Evolutionary conservation across 2,329 filamentous ascomycete genomes (phyloP).

Genomic region (Aspergillus aculeatinus): DNA sequence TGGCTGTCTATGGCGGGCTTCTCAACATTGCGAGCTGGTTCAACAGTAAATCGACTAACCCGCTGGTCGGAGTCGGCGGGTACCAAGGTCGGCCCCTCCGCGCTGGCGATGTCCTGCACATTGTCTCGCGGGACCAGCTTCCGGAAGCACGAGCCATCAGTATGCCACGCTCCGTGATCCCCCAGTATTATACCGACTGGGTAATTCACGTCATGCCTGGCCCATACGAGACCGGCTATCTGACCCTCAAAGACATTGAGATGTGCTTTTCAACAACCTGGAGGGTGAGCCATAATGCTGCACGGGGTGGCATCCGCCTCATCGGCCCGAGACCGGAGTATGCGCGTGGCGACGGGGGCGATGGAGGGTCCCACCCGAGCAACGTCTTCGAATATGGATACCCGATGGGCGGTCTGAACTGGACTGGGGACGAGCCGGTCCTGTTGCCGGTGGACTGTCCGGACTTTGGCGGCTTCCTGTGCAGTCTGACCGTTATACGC

Average conservation of each 20-base stretch:
- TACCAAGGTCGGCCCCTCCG: too few species aligned
- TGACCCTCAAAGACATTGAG: too few species aligned
- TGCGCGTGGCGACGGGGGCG: slow-evolving; percentile 60
- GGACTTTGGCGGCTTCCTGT: slow-evolving; percentile 62
- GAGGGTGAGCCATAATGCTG: slow-evolving; percentile 62
- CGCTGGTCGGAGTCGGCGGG: too few species aligned
- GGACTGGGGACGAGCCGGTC: slow-evolving; percentile 61
- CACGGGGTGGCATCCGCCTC: slow-evolving; percentile 60
- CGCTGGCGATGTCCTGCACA: too few species aligned
- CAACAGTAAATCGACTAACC: too few species aligned
- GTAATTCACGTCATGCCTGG: too few species aligned
- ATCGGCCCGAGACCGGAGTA: slow-evolving; percentile 59
- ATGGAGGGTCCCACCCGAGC: slow-evolving; percentile 62
- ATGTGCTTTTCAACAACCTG: slow-evolving; percentile 41
- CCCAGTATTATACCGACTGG: too few species aligned
- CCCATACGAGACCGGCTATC: too few species aligned
- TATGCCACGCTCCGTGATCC: too few species aligned
- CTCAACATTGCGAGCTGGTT: slow-evolving; percentile 39
- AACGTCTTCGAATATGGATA: slow-evolving; percentile 63
- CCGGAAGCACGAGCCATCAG: too few species aligned
- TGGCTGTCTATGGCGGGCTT: slow-evolving; percentile 58
- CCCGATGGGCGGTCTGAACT: slow-evolving; percentile 58
- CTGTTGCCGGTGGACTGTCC: slow-evolving; percentile 61
- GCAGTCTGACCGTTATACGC: slow-evolving; percentile 57
- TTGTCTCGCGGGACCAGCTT: too few species aligned